Base-by-base conservation (phyloP, 225 moss, liverwort and hornwort genomes). In the Antitrichia curtipendula region DNA sequence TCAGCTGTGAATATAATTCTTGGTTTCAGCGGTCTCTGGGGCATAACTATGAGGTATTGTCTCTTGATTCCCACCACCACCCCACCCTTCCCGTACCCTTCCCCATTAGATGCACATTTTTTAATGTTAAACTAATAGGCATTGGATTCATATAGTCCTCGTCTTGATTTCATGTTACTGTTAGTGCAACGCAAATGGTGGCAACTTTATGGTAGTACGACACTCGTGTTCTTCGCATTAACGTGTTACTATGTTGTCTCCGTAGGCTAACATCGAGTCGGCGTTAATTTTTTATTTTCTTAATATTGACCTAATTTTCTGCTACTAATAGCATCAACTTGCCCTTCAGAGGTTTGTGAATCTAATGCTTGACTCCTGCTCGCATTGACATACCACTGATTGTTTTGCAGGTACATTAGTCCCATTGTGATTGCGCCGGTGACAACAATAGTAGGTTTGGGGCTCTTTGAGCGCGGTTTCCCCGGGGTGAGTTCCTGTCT, bases 21-120 rank as follows among this genome's bases (percentile, higher is more conserved):
- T 47, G 97, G 97, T 3, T 97, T 95, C 75, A 97, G 97, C 70
- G 97, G 97, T 27, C 94, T 97, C 2, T 97, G 97, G 97, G 97
- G 96, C 31, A 95, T 97, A 73, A 94, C 63, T 1, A 89, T 92
- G 81, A 91, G 96, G 97, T 96, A 89, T 14, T 38, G 29, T 50
- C 5, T 82, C n/a, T 50, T 9, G 63, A 16, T 77, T 32, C 60
- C 10, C 34, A 32, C 14, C 60, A 31, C 29, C 18, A 13, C 34
- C 2, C 7, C 43, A 60, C 61, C 31, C 59, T 5, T 29, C 13
- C 13, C 41, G 6, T 45, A 40, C 10, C 45, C 22, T 61, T 61
- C 17, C 77, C 10, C 4, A 61, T 25, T 16, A 81, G 61, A 61
- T 47, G 21, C 32, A 49, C 13, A 43, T 11, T 16, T 36, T 24